Percentiles rank a stretch among this genome's conserved stretches.
Conservation (phyloP, 352 stramenopile species). For the Globisporangium irregulare region DNA sequence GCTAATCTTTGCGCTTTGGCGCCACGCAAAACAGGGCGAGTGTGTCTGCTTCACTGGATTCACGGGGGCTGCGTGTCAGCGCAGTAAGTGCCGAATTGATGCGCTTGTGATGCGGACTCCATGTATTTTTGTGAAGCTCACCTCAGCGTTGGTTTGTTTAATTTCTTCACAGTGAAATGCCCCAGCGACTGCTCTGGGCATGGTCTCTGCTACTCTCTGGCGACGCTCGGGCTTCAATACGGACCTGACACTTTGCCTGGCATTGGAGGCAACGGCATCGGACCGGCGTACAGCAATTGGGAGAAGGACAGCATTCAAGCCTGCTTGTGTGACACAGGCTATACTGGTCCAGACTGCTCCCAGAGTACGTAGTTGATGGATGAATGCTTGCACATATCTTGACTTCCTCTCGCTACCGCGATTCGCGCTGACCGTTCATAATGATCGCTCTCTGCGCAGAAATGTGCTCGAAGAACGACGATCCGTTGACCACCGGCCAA, state of each 20-base stretch:
- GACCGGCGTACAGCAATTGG: conserved; percentile 79
- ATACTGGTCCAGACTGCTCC: conserved; percentile 82
- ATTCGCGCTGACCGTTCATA: neutral
- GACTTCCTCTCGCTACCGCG: neutral
- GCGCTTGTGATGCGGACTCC: neutral
- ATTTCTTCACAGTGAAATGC: conserved; percentile 38
- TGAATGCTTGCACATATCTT: neutral
- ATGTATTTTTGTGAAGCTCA: neutral
- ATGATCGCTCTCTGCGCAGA: conserved; percentile 20
- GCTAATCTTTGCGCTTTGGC: neutral
- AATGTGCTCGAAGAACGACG: conserved; percentile 88
- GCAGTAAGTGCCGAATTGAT: conserved; percentile 25
- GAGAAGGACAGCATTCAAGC: conserved; percentile 73
- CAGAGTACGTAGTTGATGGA: conserved; percentile 34
- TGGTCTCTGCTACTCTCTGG: conserved; percentile 57
- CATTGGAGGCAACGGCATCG: conserved; percentile 37
- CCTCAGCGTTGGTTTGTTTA: neutral
- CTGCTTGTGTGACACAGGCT: conserved; percentile 85
- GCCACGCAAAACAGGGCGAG: conserved; percentile 30
- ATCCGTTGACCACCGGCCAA: conserved; percentile 77
- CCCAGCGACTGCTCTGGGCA: conserved; percentile 62
- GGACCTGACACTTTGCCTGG: conserved; percentile 37
- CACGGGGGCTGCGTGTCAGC: conserved; percentile 56
- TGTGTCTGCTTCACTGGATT: conserved; percentile 58
- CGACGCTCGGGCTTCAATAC: conserved; percentile 44